Base-by-base conservation (phyloP, 176 grass and related monocot genomes). In the Triticum turgidum region DNA sequence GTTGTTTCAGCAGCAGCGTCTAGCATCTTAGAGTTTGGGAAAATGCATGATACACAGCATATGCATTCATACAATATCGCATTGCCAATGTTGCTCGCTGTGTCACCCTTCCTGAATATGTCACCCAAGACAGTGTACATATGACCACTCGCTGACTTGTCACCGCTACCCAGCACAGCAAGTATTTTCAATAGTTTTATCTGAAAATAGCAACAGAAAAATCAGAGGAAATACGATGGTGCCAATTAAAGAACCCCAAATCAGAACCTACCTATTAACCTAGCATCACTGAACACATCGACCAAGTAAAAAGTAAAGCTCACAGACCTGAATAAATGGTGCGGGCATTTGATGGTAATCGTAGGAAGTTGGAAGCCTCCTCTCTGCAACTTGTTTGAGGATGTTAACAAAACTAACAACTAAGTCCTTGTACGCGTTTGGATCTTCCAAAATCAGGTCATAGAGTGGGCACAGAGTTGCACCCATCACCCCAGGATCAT, bases 341-440 rank as follows among this genome's bases (percentile, higher is more conserved):
- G 97, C 97, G 0, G 97, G 92, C 94, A 99, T 99, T 90, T 99
- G 94, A 86, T 99, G 97, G 78, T 99, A 99, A 83, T 99, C 97
- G 4, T 99, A 99, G 13, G 94, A 89, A 86, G 90, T 99, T 0
- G 97, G 97, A 71, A 99, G 97, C 83, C 92, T 96, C 91, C 92
- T 94, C 87, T 99, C 97, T 1, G 94, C 90, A 81, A 99, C 87
- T 89, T 99, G 97, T 90, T 99, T 99, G 56, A 99, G 97, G 86
- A 99, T 99, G 87, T 93, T 94, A 42, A 96, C 92, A 91, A 99
- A 92, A 83, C 94, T 99, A 76, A 94, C 80, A 86, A 99, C 91
- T 74, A 99, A 83, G 79, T 99, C 97, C 80, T 99, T 99, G 86
- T 97, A 97, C 1, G 94, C 75, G 87, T 89, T 99, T 84, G 91